A percentile compares a stretch with the other conserved stretches of the same genome.
Conservation (phyloP, 2,329 filamentous ascomycete species). For the Penicillium nordicum region DNA sequence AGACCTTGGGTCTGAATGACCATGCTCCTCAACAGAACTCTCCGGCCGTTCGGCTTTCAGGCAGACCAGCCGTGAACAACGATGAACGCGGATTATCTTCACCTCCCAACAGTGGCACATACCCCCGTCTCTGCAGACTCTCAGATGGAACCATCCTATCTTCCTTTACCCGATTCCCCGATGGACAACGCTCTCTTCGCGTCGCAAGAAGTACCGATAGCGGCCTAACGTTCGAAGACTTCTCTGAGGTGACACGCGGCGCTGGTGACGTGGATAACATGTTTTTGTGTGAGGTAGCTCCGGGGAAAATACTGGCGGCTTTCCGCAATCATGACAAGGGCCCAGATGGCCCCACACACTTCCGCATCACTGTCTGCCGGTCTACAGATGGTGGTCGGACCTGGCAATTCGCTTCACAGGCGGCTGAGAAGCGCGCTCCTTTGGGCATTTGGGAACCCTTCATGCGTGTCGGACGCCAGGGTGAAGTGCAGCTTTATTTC, state of each 20-base stretch:
- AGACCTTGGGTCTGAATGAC: slow-evolving; percentile 27
- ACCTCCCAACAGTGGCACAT: slow-evolving; percentile 42
- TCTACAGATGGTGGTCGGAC: slow-evolving; percentile 44
- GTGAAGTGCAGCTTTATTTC: slow-evolving; percentile 47
- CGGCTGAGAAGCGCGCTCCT: slow-evolving; percentile 39
- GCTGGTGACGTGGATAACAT: slow-evolving; percentile 48
- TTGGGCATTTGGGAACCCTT: slow-evolving; percentile 52
- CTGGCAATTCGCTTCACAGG: slow-evolving; percentile 47
- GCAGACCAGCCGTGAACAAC: slow-evolving; percentile 23
- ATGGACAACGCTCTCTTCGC: slow-evolving; percentile 39
- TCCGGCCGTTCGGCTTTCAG: slow-evolving; percentile 7
- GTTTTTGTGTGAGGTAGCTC: slow-evolving; percentile 44
- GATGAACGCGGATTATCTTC: slow-evolving; percentile 37
- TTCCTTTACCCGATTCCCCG: slow-evolving; percentile 44
- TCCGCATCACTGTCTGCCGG: slow-evolving; percentile 51
- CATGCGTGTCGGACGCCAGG: slow-evolving; percentile 40
- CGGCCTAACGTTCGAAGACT: slow-evolving; percentile 41
- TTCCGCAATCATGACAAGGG: slow-evolving; percentile 50
- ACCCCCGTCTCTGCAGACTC: slow-evolving; percentile 47
- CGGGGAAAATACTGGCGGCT: slow-evolving; percentile 42
- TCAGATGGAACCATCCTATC: slow-evolving; percentile 47
- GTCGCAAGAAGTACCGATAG: slow-evolving; percentile 47
- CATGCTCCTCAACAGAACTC: slow-evolving; percentile 1
- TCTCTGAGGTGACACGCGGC: slow-evolving; percentile 45
- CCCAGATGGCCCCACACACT: slow-evolving; percentile 39